A percentile compares a stretch with the other conserved stretches of the same genome.
Conservation (phyloP, 1,284 basidiomycete genomes). For the Macrocystidia cucumis region DNA sequence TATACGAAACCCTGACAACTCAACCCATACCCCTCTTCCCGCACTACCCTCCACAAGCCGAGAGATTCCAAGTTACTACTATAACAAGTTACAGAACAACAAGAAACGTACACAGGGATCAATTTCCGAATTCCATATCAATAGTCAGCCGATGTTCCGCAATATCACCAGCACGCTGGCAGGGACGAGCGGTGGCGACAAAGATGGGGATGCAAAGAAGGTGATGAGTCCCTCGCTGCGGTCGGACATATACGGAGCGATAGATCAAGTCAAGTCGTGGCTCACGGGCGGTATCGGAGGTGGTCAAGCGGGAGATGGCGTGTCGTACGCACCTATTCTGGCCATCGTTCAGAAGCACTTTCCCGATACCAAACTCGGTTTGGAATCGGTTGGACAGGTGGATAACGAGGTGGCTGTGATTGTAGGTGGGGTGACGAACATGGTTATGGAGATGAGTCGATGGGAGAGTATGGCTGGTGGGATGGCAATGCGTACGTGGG, state of each 20-base stretch:
- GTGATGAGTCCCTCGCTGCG: slow-evolving; percentile 37
- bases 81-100: no score
- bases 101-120: no score
- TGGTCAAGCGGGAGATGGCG: slow-evolving; percentile 40
- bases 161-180: slow-evolving; percentile 31
- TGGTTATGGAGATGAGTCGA: slow-evolving; percentile 42
- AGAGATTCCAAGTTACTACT: no score
- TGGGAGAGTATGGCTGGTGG: slow-evolving; percentile 45
- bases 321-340: slow-evolving; percentile 34
- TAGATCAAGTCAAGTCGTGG: slow-evolving; percentile 38
- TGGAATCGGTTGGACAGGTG: slow-evolving; percentile 32
- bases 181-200: slow-evolving; percentile 17
- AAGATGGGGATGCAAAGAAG: slow-evolving; percentile 27
- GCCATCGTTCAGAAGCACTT: slow-evolving; percentile 39
- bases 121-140: no score
- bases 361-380: slow-evolving; percentile 30
- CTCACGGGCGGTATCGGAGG: slow-evolving; percentile 22
- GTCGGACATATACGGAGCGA: slow-evolving; percentile 34
- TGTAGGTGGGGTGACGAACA: slow-evolving; percentile 42
- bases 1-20: no score
- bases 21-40: no score
- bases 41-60: no score
- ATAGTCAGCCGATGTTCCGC: no score
- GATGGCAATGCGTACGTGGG: slow-evolving; percentile 48
- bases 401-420: slow-evolving; percentile 36